phyloP scores from a whole-genome alignment of 345 rosid species.

The Gossypium rotundifolium region DNA sequence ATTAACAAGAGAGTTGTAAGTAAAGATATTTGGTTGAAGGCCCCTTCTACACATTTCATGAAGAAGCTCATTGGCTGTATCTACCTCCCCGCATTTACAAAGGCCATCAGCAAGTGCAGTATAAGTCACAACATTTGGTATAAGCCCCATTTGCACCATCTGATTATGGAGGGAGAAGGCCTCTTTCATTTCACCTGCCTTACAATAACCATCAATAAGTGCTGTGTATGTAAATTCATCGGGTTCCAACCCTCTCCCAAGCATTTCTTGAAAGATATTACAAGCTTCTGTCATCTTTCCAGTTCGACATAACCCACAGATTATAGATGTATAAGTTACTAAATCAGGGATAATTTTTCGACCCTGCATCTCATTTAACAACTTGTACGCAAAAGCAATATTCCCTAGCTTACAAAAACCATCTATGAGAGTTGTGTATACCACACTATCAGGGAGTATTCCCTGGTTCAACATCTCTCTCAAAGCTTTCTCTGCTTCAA shows the following conservation, averaged over 20 bases:
- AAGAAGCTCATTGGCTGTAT: conserved; percentile 84
- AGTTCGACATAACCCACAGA: conserved; percentile 59
- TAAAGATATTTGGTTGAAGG: conserved; percentile 61
- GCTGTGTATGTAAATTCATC: conserved; percentile 73
- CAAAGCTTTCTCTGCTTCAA: conserved; percentile 56
- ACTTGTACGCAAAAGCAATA: conserved; percentile 40
- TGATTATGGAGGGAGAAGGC: conserved; percentile 77
- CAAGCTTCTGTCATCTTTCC: conserved; percentile 67
- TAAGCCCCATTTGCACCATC: conserved; percentile 61
- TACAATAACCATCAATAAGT: conserved; percentile 85
- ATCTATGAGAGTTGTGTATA: conserved; percentile 73
- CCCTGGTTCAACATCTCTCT: conserved; percentile 57
- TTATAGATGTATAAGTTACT: conserved; percentile 67
- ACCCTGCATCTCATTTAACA: conserved; percentile 56
- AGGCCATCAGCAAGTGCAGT: conserved; percentile 82
- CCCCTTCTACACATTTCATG: conserved; percentile 76
- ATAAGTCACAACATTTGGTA: conserved; percentile 80
- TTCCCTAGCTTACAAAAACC: conserved; percentile 69
- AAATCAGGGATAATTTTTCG: conserved; percentile 48
- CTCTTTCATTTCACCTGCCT: conserved; percentile 56
- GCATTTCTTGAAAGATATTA: conserved; percentile 57
- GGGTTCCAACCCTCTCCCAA: conserved; percentile 47
- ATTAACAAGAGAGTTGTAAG: conserved; percentile 70
- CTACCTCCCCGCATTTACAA: conserved; percentile 72
- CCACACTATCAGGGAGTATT: conserved; percentile 54